Conservation (phyloP, 306 rosid species). For the Prinsepia uniflora region DNA sequence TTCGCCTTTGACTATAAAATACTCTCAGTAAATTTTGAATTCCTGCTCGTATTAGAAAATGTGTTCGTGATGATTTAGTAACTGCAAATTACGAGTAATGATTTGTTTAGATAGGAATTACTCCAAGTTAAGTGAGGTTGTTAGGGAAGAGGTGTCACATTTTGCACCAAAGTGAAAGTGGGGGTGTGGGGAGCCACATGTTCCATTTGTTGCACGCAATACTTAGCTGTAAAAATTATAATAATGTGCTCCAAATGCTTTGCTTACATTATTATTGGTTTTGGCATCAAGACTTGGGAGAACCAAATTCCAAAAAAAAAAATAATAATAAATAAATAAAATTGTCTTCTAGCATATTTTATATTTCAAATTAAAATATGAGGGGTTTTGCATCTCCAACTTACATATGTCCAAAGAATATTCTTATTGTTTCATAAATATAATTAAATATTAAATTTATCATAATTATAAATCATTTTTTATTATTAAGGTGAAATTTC, state of each 20-base stretch:
- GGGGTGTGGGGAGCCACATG: constrained; percentile 25
- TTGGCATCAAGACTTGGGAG: constrained; percentile 17
- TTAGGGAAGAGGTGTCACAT: constrained; percentile 2
- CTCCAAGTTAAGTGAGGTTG: constrained; percentile 7
- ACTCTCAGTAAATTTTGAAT: too few species aligned
- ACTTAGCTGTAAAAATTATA: constrained; percentile 30
- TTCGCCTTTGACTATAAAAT: too few species aligned
- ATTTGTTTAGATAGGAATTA: too few species aligned
- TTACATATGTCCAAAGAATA: background rate
- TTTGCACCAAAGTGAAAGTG: constrained; percentile 18
- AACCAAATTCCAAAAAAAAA: constrained; percentile 4
- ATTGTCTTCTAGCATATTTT: background rate
- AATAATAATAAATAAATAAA: background rate
- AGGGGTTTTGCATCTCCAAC: background rate
- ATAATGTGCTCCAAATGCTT: constrained; percentile 16
- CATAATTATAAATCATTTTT: too few species aligned
- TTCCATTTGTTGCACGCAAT: constrained; percentile 25
- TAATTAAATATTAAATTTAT: too few species aligned
- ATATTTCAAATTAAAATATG: background rate
- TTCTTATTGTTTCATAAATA: too few species aligned
- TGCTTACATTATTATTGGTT: constrained; percentile 1
- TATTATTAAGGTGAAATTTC: too few species aligned
- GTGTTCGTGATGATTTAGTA: too few species aligned
- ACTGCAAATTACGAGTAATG: too few species aligned
- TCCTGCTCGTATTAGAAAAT: too few species aligned